Conservation (phyloP, 148 eudicot genomes). For the Tetragonia tetragonoides region DNA sequence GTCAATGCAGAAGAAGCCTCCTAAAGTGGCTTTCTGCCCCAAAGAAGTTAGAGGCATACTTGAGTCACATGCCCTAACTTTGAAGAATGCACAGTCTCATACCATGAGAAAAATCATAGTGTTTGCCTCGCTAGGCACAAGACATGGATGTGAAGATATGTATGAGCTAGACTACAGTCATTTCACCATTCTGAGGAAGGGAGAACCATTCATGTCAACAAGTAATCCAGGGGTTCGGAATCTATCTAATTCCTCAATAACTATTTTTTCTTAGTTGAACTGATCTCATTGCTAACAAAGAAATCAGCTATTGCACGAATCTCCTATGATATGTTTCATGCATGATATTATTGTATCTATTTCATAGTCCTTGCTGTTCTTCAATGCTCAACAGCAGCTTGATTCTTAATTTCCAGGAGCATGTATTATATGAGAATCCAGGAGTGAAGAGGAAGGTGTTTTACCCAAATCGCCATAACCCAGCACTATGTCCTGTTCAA, state of each 20-base stretch:
- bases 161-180: slow-evolving; percentile 36
- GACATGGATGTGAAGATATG: slow-evolving; percentile 45
- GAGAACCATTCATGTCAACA: slow-evolving; percentile 28
- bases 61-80: slow-evolving; percentile 20
- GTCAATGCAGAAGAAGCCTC: slow-evolving; percentile 29
- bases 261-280: neutral
- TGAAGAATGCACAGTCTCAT: slow-evolving; percentile 39
- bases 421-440: slow-evolving; percentile 36
- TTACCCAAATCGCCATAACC: slow-evolving; percentile 30
- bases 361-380: neutral
- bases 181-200: slow-evolving; percentile 32
- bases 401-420: slow-evolving; percentile 26
- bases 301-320: neutral
- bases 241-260: neutral
- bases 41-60: slow-evolving; percentile 33
- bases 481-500: slow-evolving; percentile 32
- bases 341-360: neutral
- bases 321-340: neutral
- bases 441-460: slow-evolving; percentile 32
- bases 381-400: neutral
- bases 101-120: slow-evolving; percentile 35
- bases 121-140: slow-evolving; percentile 37
- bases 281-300: neutral
- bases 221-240: slow-evolving; percentile 27
- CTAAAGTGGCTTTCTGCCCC: slow-evolving; percentile 37